Evolutionary conservation across 306 rosid species (phyloP).

Genomic region (Quercus gilva): DNA sequence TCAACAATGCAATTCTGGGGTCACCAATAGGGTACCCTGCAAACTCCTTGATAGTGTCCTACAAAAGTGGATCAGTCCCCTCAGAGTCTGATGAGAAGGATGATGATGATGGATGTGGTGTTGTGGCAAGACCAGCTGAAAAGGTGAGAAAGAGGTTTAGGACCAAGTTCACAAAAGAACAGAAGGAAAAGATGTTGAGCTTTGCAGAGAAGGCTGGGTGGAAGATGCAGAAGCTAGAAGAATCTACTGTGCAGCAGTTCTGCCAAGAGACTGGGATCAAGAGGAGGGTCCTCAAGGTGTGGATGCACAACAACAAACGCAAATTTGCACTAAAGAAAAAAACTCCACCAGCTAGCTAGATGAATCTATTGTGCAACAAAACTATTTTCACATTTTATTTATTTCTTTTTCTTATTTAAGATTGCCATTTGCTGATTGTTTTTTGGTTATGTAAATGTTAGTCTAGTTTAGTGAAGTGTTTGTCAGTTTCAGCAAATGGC

Average conservation of each 20-base stretch:
- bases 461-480: background rate
- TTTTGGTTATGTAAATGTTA: background rate
- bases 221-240: slow-evolving; percentile 53
- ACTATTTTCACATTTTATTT: background rate
- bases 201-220: slow-evolving; percentile 61
- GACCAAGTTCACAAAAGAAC: slow-evolving; percentile 60
- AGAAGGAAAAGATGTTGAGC: slow-evolving; percentile 53
- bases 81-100: slow-evolving; percentile 37
- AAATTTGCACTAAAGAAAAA: slow-evolving; percentile 27
- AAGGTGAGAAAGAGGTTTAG: slow-evolving; percentile 50
- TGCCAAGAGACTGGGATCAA: slow-evolving; percentile 58
- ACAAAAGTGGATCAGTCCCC: slow-evolving; percentile 41
- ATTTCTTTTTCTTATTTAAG: background rate
- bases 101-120: slow-evolving; percentile 9
- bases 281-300: slow-evolving; percentile 58
- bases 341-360: slow-evolving; percentile 15
- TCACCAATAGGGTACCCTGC: background rate
- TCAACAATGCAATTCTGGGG: slow-evolving; percentile 1
- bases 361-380: too few species aligned
- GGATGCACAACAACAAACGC: slow-evolving; percentile 73
- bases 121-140: slow-evolving; percentile 18
- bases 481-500: background rate
- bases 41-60: slow-evolving; percentile 18
- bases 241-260: slow-evolving; percentile 40
- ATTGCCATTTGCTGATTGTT: background rate